These are phyloP conservation scores for Pachysolen tannophilus DNA, from an alignment of 805 yeast genomes.

Conservation along the genomic window DNA sequence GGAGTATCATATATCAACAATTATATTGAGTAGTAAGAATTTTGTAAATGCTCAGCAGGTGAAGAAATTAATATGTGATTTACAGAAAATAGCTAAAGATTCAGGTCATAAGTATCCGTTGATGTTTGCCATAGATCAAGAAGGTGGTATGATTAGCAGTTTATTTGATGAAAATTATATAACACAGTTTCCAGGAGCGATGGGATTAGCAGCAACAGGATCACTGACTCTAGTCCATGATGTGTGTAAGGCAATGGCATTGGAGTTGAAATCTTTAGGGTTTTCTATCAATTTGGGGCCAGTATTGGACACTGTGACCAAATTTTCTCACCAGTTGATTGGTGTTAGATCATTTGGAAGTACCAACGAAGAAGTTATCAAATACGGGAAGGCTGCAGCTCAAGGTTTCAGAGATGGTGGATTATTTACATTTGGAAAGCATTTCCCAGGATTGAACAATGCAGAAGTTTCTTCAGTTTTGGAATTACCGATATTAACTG, in stretches of 20 bases:
- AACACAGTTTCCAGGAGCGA: conserved; percentile 57
- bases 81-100: conserved; percentile 45
- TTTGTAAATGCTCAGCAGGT: conserved; percentile 41
- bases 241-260: conserved; percentile 45
- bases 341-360: conserved; percentile 58
- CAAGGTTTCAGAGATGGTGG: conserved; percentile 49
- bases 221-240: conserved; percentile 40
- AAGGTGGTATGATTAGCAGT: conserved; percentile 56
- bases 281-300: conserved; percentile 52
- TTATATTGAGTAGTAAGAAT: conserved; percentile 45
- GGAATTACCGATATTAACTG: conserved; percentile 53
- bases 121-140: conserved; percentile 53
- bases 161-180: conserved; percentile 42
- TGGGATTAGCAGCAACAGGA: conserved; percentile 54
- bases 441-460: conserved; percentile 61
- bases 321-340: conserved; percentile 45
- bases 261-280: conserved; percentile 46
- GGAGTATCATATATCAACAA: conserved; percentile 41
- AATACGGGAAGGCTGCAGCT: conserved; percentile 44
- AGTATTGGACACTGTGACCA: conserved; percentile 52
- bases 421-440: conserved; percentile 48
- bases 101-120: conserved; percentile 45
- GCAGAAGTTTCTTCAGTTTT: conserved; percentile 49
- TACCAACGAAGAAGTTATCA: conserved; percentile 49
- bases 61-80: conserved; percentile 38